Percentiles rank a stretch among this genome's conserved stretches.
Evolutionary conservation across 2,329 filamentous ascomycete species (phyloP).

Genomic region (Fusarium irregulare): DNA sequence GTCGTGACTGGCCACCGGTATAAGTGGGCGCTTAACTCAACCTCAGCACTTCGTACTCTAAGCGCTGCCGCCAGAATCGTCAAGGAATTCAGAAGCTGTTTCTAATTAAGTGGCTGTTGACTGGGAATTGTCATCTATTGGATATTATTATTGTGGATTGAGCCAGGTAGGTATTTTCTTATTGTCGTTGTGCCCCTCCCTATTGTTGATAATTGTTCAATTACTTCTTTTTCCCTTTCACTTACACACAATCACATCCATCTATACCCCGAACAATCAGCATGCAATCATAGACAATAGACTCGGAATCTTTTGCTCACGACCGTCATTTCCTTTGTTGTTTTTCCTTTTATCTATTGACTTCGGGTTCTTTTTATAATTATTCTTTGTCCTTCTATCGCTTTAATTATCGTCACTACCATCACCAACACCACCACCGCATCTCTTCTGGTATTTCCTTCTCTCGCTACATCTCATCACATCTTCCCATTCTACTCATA

Average conservation of each 20-base stretch:
- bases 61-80: constrained; percentile 43
- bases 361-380: constrained; percentile 27
- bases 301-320: constrained; percentile 30
- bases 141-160: constrained; percentile 38
- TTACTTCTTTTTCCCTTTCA: constrained; percentile 14
- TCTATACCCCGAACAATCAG: constrained; percentile 27
- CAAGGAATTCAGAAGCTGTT: constrained; percentile 25
- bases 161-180: constrained; percentile 43
- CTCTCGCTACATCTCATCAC: constrained; percentile 5
- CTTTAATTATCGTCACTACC: constrained; percentile 22
- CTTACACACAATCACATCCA: constrained; percentile 29
- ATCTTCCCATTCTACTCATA: constrained; percentile 15
- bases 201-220: constrained; percentile 34
- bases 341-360: constrained; percentile 29
- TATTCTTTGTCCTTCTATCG: constrained; percentile 27
- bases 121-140: constrained; percentile 37
- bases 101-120: constrained; percentile 29
- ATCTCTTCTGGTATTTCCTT: constrained; percentile 3
- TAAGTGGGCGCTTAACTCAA: constrained; percentile 43
- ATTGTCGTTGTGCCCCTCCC: constrained; percentile 42
- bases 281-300: constrained; percentile 46
- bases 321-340: constrained; percentile 37
- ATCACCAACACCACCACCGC: neutral
- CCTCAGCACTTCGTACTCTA: constrained; percentile 29
- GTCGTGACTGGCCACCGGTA: constrained; percentile 40